Percentiles rank a stretch among this genome's conserved stretches.
phyloP scores from a whole-genome alignment of 345 rosid species.

The Alliaria petiolata region DNA sequence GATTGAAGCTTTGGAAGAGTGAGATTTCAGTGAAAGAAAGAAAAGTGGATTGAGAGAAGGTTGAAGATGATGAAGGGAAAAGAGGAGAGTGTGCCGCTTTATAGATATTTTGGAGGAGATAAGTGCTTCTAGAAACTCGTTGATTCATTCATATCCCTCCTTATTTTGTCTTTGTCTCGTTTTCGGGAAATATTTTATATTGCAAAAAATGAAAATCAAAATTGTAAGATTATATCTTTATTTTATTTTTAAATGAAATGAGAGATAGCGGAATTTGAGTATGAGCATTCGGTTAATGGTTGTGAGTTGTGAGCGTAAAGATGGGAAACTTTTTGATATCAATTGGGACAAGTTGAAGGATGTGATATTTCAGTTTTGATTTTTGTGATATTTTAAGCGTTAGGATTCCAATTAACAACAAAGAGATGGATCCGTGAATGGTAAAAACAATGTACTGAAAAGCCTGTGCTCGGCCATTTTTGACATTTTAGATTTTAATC shows the following conservation, averaged over 20 bases:
- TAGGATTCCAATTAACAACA: not conserved
- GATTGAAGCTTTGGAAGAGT: not conserved
- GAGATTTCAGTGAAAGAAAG: not conserved
- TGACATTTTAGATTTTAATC: too few relatives aligned
- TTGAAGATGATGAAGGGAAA: slow-evolving; percentile 15
- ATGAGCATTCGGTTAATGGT: not conserved
- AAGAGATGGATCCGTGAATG: not conserved
- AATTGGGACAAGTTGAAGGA: slow-evolving; percentile 13
- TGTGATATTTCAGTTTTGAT: not conserved
- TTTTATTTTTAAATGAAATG: not conserved
- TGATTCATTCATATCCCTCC: not conserved
- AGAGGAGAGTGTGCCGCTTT: slow-evolving; percentile 25
- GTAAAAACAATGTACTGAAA: not conserved
- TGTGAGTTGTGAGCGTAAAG: not conserved
- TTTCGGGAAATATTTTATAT: not conserved
- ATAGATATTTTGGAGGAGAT: slow-evolving; percentile 15
- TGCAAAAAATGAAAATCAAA: not conserved
- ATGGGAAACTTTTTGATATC: too few relatives aligned
- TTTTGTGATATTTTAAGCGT: not conserved
- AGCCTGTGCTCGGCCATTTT: too few relatives aligned
- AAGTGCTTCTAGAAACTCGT: slow-evolving; percentile 27
- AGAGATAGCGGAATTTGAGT: not conserved
- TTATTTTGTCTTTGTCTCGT: not conserved
- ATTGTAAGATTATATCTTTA: not conserved
- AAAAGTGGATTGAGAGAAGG: slow-evolving; percentile 9